phyloP scores from a whole-genome alignment of 1,284 basidiomycete species.

The Ganoderma sinense region DNA sequence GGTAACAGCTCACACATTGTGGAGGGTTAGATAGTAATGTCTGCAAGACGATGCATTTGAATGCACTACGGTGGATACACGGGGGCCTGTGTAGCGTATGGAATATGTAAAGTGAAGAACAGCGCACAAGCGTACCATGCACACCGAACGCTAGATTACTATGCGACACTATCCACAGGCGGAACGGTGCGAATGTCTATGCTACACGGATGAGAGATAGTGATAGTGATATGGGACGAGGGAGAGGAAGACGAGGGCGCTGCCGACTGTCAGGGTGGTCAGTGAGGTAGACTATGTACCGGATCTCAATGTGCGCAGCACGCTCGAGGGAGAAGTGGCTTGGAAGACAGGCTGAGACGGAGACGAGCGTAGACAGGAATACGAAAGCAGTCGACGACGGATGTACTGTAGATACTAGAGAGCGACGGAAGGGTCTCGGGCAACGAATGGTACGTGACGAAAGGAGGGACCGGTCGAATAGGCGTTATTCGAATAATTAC shows the following conservation, averaged over 20 bases:
- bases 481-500: conserved; percentile 13
- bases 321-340: conserved; percentile 3
- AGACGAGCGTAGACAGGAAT: neutral
- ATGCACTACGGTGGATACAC: conserved; percentile 18
- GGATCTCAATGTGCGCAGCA: conserved; percentile 5
- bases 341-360: neutral
- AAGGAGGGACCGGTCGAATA: conserved; percentile 10
- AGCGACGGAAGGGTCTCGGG: conserved; percentile 15
- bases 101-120: neutral
- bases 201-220: conserved; percentile 20
- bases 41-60: conserved; percentile 7
- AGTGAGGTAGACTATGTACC: neutral
- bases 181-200: conserved; percentile 13
- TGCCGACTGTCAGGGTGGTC: neutral
- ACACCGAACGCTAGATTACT: conserved; percentile 10
- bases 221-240: conserved; percentile 6
- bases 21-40: neutral
- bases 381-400: conserved; percentile 25
- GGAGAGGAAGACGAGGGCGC: neutral
- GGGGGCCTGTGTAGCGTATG: neutral
- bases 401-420: conserved; percentile 20
- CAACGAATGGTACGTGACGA: conserved; percentile 3
- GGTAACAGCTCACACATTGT: neutral
- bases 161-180: conserved; percentile 17
- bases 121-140: neutral